phyloP scores from a whole-genome alignment of 1,284 basidiomycete genomes.

The Schizophyllum amplum region DNA sequence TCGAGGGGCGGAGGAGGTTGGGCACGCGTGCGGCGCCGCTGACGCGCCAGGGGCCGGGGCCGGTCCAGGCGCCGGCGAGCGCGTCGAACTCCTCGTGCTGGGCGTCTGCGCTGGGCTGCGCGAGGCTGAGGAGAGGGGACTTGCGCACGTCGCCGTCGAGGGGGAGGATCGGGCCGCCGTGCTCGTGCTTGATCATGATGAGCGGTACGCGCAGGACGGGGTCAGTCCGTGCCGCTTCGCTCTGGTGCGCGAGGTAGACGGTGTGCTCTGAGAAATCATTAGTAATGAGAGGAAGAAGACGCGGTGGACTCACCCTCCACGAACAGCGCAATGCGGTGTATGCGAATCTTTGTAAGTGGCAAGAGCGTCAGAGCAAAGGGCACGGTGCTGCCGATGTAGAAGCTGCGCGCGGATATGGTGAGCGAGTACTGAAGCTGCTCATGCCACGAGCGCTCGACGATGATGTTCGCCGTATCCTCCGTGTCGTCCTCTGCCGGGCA shows the following conservation, averaged over 20 bases:
- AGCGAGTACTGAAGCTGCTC: slow-evolving; percentile 83
- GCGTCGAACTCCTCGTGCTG: slow-evolving; percentile 39
- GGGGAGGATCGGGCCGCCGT: slow-evolving; percentile 55
- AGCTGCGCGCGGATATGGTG: slow-evolving; percentile 72
- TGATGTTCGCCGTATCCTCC: slow-evolving; percentile 77
- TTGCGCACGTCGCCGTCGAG: slow-evolving; percentile 46
- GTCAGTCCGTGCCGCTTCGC: slow-evolving; percentile 72
- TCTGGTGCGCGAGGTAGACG: slow-evolving; percentile 70
- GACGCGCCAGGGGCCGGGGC: slow-evolving; percentile 69
- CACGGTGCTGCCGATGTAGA: slow-evolving; percentile 78
- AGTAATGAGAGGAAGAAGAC: background rate
- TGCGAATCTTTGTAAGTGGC: slow-evolving; percentile 80
- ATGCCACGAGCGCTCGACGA: slow-evolving; percentile 91
- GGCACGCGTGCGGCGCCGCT: slow-evolving; percentile 31
- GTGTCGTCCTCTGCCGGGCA: slow-evolving; percentile 73
- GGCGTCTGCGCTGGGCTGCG: slow-evolving; percentile 22
- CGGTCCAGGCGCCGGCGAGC: slow-evolving; percentile 54
- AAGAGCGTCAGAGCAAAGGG: slow-evolving; percentile 79
- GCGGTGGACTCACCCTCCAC: slow-evolving; percentile 63
- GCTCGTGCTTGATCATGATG: slow-evolving; percentile 54
- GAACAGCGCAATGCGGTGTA: slow-evolving; percentile 71
- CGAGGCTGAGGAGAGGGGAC: slow-evolving; percentile 43
- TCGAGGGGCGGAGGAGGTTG: slow-evolving; percentile 62
- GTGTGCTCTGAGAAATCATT: slow-evolving; percentile 50
- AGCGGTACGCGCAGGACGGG: slow-evolving; percentile 61